phyloP scores from a whole-genome alignment of 2,329 filamentous ascomycete species.

The Xylariaceae sp. region DNA sequence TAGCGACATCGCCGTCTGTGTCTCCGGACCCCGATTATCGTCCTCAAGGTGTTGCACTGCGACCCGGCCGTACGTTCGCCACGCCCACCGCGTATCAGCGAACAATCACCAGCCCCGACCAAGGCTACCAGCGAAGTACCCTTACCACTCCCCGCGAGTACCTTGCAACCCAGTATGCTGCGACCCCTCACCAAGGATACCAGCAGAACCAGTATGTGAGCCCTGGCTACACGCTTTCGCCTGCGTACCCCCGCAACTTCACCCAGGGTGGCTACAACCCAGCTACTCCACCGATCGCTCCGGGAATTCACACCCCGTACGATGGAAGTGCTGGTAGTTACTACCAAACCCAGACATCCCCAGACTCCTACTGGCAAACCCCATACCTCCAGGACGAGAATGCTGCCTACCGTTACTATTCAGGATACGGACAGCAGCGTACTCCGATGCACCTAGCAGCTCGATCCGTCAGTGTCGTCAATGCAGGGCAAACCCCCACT shows the following conservation, averaged over 20 bases:
- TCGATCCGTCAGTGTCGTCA: slow-evolving; percentile 5
- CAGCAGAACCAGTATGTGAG: slow-evolving; percentile 21
- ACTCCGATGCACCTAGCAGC: slow-evolving; percentile 4
- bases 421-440: slow-evolving; percentile 19
- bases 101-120: slow-evolving; percentile 6
- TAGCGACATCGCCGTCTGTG: slow-evolving; percentile 1
- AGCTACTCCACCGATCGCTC: slow-evolving; percentile 28
- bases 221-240: slow-evolving; percentile 24
- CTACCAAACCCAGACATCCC: slow-evolving; percentile 19
- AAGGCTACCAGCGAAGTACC: slow-evolving; percentile 12
- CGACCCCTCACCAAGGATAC: slow-evolving; percentile 16
- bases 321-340: slow-evolving; percentile 22
- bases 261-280: slow-evolving; percentile 17
- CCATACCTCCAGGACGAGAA: slow-evolving; percentile 39
- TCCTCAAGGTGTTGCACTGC: background rate
- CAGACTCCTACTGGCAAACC: slow-evolving; percentile 32
- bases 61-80: slow-evolving; percentile 3
- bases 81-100: slow-evolving; percentile 14
- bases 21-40: slow-evolving; percentile 16
- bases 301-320: slow-evolving; percentile 30
- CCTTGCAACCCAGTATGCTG: slow-evolving; percentile 13
- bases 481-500: slow-evolving; percentile 19
- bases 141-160: slow-evolving; percentile 12
- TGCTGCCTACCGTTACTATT: slow-evolving; percentile 26
- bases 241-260: slow-evolving; percentile 7